Percentiles rank a stretch among this genome's conserved stretches.
Evolutionary conservation across 306 rosid species (phyloP).

Genomic region (Vicia faba): DNA sequence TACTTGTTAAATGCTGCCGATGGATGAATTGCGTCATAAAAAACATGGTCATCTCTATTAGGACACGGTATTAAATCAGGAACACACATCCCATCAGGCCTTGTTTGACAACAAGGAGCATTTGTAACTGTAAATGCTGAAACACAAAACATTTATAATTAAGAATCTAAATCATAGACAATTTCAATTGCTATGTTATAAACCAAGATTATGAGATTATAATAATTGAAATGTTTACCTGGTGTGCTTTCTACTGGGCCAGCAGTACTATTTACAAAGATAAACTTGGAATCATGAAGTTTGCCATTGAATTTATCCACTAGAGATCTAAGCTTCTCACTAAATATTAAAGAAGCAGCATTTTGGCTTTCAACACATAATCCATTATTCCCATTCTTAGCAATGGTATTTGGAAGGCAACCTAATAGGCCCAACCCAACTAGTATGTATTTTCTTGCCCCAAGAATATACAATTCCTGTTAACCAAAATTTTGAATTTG

Average conservation of each 20-base stretch:
- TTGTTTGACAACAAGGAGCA: conserved; percentile 36
- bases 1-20: conserved; percentile 12
- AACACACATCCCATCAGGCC: conserved; percentile 35
- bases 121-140: conserved; percentile 39
- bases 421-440: conserved; percentile 54
- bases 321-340: conserved; percentile 29
- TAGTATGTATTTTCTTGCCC: conserved; percentile 57
- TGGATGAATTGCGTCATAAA: conserved; percentile 48
- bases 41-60: conserved; percentile 38
- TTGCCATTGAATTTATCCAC: conserved; percentile 35
- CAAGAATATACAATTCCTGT: conserved; percentile 41
- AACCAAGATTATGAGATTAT: no score
- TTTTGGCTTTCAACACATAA: not conserved
- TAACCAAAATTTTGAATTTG: not conserved
- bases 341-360: not conserved
- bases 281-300: conserved; percentile 32
- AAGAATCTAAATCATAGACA: not conserved
- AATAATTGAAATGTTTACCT: conserved; percentile 13
- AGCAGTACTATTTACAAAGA: conserved; percentile 25
- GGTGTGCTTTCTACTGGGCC: not conserved
- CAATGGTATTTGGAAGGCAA: conserved; percentile 35
- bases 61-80: conserved; percentile 31
- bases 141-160: not conserved
- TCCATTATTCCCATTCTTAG: not conserved
- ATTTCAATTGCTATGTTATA: not conserved